phyloP scores from a whole-genome alignment of 768 basidiomycete species.

The Termitomyces heimii region DNA sequence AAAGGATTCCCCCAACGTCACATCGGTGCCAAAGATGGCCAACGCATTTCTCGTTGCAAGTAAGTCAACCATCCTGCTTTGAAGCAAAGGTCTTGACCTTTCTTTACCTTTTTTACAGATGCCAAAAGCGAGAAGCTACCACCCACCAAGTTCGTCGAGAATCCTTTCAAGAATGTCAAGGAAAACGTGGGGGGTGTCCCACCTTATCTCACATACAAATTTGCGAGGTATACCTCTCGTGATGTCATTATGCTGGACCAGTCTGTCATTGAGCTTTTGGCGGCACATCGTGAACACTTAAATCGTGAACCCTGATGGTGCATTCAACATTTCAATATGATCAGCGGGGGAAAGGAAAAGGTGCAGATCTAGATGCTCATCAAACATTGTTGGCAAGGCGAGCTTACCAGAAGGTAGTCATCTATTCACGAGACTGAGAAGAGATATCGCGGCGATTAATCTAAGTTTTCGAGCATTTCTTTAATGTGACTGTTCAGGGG shows the following conservation, averaged over 20 bases:
- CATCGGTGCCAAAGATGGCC: neutral
- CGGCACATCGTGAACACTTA: neutral
- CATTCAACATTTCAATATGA: neutral
- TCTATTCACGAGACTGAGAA: neutral
- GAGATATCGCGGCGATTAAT: neutral
- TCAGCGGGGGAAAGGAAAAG: neutral
- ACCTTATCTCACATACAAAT: neutral
- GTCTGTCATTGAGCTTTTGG: neutral
- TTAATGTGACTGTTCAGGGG: neutral
- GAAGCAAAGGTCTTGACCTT: neutral
- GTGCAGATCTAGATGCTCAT: too few species aligned
- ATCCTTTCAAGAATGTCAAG: neutral
- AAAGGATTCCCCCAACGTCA: neutral
- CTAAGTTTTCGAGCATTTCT: neutral
- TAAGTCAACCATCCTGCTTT: neutral
- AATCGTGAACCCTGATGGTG: neutral
- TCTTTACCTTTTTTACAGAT: neutral
- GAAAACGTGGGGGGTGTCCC: neutral
- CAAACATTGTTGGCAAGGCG: neutral
- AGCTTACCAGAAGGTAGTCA: neutral
- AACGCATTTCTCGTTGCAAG: neutral
- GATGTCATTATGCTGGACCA: neutral
- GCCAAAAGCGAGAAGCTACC: neutral
- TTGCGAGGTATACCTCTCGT: neutral
- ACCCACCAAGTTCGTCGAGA: neutral